These are phyloP conservation scores for Cnidoscolus chayamansa DNA, from an alignment of 441 rosid genomes.

Conservation along the genomic window DNA sequence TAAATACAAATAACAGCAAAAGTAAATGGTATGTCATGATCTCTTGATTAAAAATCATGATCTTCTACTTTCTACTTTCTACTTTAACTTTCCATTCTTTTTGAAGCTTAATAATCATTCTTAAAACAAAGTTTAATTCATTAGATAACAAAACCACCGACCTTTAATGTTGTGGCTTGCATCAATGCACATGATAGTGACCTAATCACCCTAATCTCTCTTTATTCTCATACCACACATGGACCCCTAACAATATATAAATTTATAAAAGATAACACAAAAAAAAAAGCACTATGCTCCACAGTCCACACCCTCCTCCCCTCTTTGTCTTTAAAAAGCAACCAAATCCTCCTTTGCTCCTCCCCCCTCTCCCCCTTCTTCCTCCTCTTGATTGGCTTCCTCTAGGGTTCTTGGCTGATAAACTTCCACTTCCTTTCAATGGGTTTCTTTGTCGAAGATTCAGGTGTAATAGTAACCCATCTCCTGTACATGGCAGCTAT, in stretches of 20 bases:
- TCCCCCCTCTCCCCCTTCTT: constrained; percentile 33
- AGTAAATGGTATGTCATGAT: not conserved
- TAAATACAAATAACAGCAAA: not conserved
- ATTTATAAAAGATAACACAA: not conserved
- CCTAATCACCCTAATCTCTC: constrained; percentile 15
- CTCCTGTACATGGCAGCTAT: constrained; percentile 68
- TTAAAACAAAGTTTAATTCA: not conserved
- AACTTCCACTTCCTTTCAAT: constrained; percentile 22
- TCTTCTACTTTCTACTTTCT: constrained; percentile 4
- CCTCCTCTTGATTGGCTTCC: not conserved
- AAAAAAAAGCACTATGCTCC: constrained; percentile 22
- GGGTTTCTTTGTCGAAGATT: constrained; percentile 67
- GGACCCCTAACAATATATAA: not conserved
- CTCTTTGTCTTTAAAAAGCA: constrained; percentile 31
- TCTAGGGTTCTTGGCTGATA: not conserved
- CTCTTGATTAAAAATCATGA: not conserved
- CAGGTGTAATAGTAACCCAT: constrained; percentile 48
- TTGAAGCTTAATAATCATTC: not conserved
- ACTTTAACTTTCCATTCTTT: constrained; percentile 11
- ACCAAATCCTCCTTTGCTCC: constrained; percentile 18
- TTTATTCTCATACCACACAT: constrained; percentile 6
- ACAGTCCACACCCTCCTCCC: constrained; percentile 2
- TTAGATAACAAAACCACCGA: no score
- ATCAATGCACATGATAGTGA: constrained; percentile 26
- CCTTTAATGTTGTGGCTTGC: constrained; percentile 21